Base-by-base conservation (phyloP, 352 stramenopile genomes). In the Phytophthora meadii region DNA sequence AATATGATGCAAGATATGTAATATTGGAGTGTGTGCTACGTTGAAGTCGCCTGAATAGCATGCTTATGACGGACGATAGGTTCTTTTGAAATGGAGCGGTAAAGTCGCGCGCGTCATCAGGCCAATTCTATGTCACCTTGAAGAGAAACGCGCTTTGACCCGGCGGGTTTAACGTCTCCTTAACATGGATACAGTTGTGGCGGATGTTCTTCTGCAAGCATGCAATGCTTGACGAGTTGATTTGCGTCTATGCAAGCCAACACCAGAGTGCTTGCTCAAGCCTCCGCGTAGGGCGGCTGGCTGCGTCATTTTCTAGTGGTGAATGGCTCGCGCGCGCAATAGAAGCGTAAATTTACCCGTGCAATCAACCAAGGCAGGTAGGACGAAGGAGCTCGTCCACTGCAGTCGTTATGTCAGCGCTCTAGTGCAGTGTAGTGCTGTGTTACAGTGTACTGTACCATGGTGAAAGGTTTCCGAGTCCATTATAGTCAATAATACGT, bases 91-190 rank as follows among this genome's bases (percentile, higher is more conserved):
- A 45, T 14, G 4, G 1, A 14, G 54, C 24, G 12, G 61, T 56
- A 54, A 60, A 65, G 61, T 55, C 36, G 54, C 25, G 61, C 54
- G 61, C 41, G 61, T 70, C 61, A 70, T 46, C 46, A 46, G 37
- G 37, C 22, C 32, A 39, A 46, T 36, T 61, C 34, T 58, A 54
- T 54, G 30, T 40, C 32, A 17, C 22, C 39, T 46, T 17, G 30
- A 28, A 36, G 6, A 61, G 54, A 61, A 53, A 61, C 54, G 42
- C 44, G 54, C 40, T 25, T 2, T 22, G 17, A 22, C 11, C 40
- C 32, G 49, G n/a, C 32, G 48, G 30, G 52, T 47, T 61, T 52
- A 61, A 28, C 10, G 5, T 59, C 36, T 56, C 8, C 22, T 22
- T 22, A 19, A 19, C 30, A 36, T 36, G 30, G 30, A 36, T 36